Evolutionary conservation across 2,329 filamentous ascomycete genomes (phyloP), one percentile per base, ranked within the genome.

Genomic region (Lachnellula cervina): DNA sequence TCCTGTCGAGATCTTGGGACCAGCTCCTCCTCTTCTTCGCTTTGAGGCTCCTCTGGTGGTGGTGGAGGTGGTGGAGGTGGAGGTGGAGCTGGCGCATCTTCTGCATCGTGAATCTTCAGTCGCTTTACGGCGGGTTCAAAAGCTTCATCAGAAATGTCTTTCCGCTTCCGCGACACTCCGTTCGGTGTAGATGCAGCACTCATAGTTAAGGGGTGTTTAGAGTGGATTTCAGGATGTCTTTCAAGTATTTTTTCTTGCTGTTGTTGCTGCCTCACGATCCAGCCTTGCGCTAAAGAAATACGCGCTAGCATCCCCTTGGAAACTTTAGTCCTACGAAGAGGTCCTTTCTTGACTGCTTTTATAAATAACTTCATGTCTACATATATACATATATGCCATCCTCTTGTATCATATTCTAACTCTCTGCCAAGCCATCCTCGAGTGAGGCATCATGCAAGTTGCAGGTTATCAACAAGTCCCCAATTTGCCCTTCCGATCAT

Each of bases 1-100:
- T 79, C 78, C 71, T 96, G 91, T 62, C 90, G 84, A 62, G 77
- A 77, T 19, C 80, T 74, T 52, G 51, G 66, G 38, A 55, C 70
- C 65, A 47, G 69, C 66, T 35, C 72, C 66, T 25, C 55, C 71
- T 5, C 72, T 2, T 71, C 73, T 6, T 70, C 70, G 4, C 72
- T 72, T 23, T 66, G 62, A 9, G 59, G 61, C 13, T 64, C 66
- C 4, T 68, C 64, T 11, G 69, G 68, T 23, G 68, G 66, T 4
- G 60, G 61, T 4, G 63, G 64, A 6, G 58, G 64, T 3, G 62
- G 62, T 8, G 58, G 62, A 5, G 25, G 8, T 32, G 28, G 28
- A 9, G 28, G 64, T 6, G 58, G 64, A 3, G 62, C 63, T 8
- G 58, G 62, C 19, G 44, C 35, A n/a, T 34, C 11, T 52, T 56